Conservation (phyloP, 2,329 filamentous ascomycete genomes). For the Claviceps paspali region DNA sequence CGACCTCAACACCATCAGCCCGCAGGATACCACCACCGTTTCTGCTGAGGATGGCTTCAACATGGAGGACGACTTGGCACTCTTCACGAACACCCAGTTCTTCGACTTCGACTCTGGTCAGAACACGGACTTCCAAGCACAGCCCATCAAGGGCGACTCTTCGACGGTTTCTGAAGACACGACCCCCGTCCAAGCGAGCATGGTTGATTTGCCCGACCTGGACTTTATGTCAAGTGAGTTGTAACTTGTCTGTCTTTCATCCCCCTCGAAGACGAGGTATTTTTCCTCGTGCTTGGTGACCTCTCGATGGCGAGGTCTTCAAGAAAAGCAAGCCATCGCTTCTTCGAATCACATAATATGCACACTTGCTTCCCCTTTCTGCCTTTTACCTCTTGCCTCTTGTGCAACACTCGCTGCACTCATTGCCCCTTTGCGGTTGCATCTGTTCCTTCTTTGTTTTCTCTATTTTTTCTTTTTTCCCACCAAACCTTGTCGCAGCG, state of each 20-base stretch:
- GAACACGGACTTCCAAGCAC: slow-evolving; percentile 39
- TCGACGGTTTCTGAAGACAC: slow-evolving; percentile 23
- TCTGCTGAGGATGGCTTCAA: slow-evolving; percentile 41
- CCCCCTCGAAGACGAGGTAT: too few relatives aligned
- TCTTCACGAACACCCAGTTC: slow-evolving; percentile 74
- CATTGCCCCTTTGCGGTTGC: too few relatives aligned
- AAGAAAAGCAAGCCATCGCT: too few relatives aligned
- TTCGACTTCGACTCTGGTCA: slow-evolving; percentile 61
- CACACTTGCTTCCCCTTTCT: neutral
- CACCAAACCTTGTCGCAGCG: slow-evolving; percentile 6
- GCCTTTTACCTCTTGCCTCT: too few relatives aligned
- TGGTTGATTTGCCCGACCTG: slow-evolving; percentile 30
- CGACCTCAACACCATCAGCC: slow-evolving; percentile 63
- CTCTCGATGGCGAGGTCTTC: too few relatives aligned
- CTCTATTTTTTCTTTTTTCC: neutral
- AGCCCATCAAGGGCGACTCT: slow-evolving; percentile 27
- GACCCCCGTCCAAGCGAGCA: slow-evolving; percentile 23
- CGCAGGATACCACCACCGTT: slow-evolving; percentile 33
- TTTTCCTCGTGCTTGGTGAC: too few relatives aligned
- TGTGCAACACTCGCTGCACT: too few relatives aligned
- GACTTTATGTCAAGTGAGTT: slow-evolving; percentile 37
- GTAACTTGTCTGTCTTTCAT: neutral
- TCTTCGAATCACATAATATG: slow-evolving; percentile 6
- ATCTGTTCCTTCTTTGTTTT: too few relatives aligned
- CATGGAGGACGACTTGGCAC: slow-evolving; percentile 56